These are phyloP conservation scores for Alternaria incomplexa DNA, from an alignment of 2,329 filamentous ascomycete species.

Conservation along the genomic window DNA sequence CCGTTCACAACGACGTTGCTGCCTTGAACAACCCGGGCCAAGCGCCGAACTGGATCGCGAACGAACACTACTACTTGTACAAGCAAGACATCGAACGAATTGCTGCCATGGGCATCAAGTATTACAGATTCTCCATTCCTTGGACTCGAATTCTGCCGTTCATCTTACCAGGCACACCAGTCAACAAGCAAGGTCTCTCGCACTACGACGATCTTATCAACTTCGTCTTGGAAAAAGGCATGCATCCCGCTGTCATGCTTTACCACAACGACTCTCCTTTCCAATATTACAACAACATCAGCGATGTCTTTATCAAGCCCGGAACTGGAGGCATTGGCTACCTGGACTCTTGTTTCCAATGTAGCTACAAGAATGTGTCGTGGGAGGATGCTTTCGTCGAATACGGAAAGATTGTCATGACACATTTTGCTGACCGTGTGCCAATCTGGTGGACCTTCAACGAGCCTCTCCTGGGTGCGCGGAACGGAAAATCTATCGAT, in stretches of 20 bases:
- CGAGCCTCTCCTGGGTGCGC: slow-evolving; percentile 55
- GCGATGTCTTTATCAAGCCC: slow-evolving; percentile 23
- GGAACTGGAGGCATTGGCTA: slow-evolving; percentile 39
- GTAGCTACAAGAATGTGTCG: slow-evolving; percentile 49
- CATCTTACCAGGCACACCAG: slow-evolving; percentile 56
- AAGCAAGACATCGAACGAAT: slow-evolving; percentile 63
- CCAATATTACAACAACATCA: slow-evolving; percentile 50
- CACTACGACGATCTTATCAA: slow-evolving; percentile 64
- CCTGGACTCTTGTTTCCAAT: slow-evolving; percentile 46
- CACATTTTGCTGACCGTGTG: slow-evolving; percentile 59
- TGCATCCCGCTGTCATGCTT: slow-evolving; percentile 57
- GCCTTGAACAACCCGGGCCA: slow-evolving; percentile 13
- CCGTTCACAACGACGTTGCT: slow-evolving; percentile 26
- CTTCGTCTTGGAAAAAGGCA: slow-evolving; percentile 57
- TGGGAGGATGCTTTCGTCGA: slow-evolving; percentile 60
- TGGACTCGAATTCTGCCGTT: slow-evolving; percentile 63
- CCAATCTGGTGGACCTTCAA: slow-evolving; percentile 62
- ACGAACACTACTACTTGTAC: slow-evolving; percentile 62
- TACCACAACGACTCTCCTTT: slow-evolving; percentile 59
- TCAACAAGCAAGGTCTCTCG: slow-evolving; percentile 59
- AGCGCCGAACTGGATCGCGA: slow-evolving; percentile 42
- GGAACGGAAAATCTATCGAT: slow-evolving; percentile 50
- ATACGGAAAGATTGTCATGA: slow-evolving; percentile 61
- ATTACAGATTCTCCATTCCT: slow-evolving; percentile 61
- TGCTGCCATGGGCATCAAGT: slow-evolving; percentile 58